Base-by-base conservation (phyloP, 169 alveolate genomes). In the Plasmodium malariae region DNA sequence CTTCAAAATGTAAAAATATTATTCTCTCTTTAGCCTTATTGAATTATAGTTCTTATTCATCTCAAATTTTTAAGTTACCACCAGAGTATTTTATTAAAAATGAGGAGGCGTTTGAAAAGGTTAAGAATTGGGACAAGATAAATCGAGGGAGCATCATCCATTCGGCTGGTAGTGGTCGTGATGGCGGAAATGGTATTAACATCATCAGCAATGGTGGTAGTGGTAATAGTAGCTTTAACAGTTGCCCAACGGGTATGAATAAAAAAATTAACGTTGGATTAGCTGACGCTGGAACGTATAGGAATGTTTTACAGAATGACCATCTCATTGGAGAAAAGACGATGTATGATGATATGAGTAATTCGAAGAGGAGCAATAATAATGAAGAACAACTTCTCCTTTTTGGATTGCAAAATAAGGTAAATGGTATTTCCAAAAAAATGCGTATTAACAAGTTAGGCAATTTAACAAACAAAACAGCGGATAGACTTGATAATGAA, bases 21-120 rank as follows among this genome's bases (percentile, higher is more conserved):
- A 49, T 83, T 19, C 14, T 83, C 3, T 65, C 85, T 19, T 83
- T 83, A 60, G 67, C 91, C 24, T 21, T 83, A 34, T 65, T 83
- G 37, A 83, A 83, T 67, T 83, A 83, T 45, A 83, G 91, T 60
- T 48, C 71, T n/a, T 83, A 83, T 54, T 36, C 85, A 5, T n/a
- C 45, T n/a, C 37, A 49, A 51, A 83, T 83, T 34, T 83, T 83
- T 83, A 51, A 70, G 26, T 3, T 83, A 9, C 91, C 91, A 3
- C 24, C 19, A 28, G 30, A 67, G 1, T 67, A 51, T 43, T 83
- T 83, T 30, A 17, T 83, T 3, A 19, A 67, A 28, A 17, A 83
- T 83, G 72, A 67, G 17, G 91, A 83, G 59, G 19, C 43, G 0
- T 63, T 78, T 78, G 89, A 78, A 43, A 37, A 32, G 32, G 19